Evolutionary conservation across 192 early-diverging fungal genomes (phyloP).

Genomic region (Chytriomyces sp.): DNA sequence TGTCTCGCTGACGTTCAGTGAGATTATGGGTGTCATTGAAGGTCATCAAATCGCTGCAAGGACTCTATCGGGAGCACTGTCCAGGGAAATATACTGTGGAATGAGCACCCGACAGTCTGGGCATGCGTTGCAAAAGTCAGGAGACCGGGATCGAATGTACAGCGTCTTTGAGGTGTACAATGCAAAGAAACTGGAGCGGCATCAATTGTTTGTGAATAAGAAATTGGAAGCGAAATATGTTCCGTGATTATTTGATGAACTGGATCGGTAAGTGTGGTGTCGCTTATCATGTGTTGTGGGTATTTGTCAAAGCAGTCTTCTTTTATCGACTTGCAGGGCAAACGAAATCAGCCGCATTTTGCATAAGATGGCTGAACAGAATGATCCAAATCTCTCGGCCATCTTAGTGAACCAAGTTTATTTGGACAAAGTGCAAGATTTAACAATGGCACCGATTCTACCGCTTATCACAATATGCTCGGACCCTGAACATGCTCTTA

Average conservation of each 20-base stretch:
- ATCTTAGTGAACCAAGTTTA: constrained; percentile 22
- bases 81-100: constrained; percentile 12
- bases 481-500: constrained; percentile 33
- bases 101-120: constrained; percentile 13
- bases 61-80: constrained; percentile 13
- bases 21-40: constrained; percentile 43
- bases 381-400: neutral
- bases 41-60: constrained; percentile 29
- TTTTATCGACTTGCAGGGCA: too few relatives aligned
- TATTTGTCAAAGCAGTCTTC: neutral
- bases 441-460: constrained; percentile 36
- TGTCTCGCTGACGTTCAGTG: constrained; percentile 28
- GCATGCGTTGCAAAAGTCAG: neutral
- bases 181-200: constrained; percentile 16
- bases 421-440: constrained; percentile 36
- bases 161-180: constrained; percentile 34
- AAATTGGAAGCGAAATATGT: constrained; percentile 1
- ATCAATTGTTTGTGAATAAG: constrained; percentile 20
- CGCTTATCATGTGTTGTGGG: neutral
- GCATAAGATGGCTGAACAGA: constrained; percentile 1
- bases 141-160: constrained; percentile 18
- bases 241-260: constrained; percentile 14
- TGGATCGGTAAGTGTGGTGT: constrained; percentile 37
- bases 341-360: constrained; percentile 36
- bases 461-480: constrained; percentile 25